Base-by-base conservation (phyloP, 2,329 filamentous ascomycete genomes). In the Aspergillus awamori region DNA sequence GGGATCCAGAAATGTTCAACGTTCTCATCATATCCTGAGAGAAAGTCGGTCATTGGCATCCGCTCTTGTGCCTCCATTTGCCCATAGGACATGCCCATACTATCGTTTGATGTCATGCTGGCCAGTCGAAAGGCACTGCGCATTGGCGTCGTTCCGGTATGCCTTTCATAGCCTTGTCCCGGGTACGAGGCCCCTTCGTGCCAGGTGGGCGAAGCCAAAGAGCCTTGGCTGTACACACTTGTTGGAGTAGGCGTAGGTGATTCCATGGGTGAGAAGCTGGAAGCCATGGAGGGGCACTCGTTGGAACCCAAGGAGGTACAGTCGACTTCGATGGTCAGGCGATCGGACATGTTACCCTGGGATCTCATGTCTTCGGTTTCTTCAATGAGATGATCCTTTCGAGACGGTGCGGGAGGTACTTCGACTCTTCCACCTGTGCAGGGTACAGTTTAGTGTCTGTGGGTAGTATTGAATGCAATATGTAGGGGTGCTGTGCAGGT, bases 281-380 rank as follows among this genome's bases (percentile, higher is more conserved):
- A 76, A 47, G 69, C 71, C 74, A 76, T 77, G 17, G 75, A 77
- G 5, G 76, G 76, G 60, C 76, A 78, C 57, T 76, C 75, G 67
- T 71, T 77, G 22, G 76, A 73, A 55, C 76, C 74, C 64, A 77
- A 61, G 38, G 75, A 76, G 36, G 70, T 72, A 62, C 75, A 76
- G 49, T 77, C 76, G 57, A 78, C 68, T 62, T 77, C 75, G 52
- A 78, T 71, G 43, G 73, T 74, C 20, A 78, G 68, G 58, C 74
- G 70, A 66, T 77, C 74, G 28, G 73, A 71, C 58, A 76, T 73
- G 48, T 72, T 74, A 62, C 70, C 68, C 62, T 77, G 74, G 43
- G 73, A 61, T 72, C 74, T 73, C 75, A 78, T 77, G 2, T 77
- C 74, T 69, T 75, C 73, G 54, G 63, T 62, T 28, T 71, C 70